Evolutionary conservation across 805 yeast species (phyloP).

Genomic region (Cyberlindnera mississippiensis): DNA sequence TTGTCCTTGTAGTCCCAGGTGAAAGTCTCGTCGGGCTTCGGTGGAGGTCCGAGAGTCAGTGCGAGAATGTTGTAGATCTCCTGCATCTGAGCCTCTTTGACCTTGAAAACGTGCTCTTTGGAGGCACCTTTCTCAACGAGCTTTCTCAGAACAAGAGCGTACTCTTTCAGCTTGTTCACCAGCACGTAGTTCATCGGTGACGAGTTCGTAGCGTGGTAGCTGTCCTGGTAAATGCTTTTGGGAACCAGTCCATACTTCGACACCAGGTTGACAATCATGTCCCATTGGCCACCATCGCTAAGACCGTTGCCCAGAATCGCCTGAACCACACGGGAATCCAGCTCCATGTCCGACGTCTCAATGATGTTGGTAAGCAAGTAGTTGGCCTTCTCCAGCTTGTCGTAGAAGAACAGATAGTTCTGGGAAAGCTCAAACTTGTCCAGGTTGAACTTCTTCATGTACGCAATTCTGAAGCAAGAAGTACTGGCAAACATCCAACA

Average conservation of each 20-base stretch:
- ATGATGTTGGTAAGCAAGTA: constrained; percentile 69
- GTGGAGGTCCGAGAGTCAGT: constrained; percentile 71
- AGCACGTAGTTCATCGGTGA: constrained; percentile 57
- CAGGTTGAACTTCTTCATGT: constrained; percentile 58
- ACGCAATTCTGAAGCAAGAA: constrained; percentile 60
- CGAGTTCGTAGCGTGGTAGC: constrained; percentile 46
- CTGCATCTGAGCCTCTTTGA: constrained; percentile 47
- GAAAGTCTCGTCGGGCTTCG: constrained; percentile 60
- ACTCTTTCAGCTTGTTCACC: constrained; percentile 68
- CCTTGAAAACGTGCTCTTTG: constrained; percentile 30
- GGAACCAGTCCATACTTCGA: constrained; percentile 84
- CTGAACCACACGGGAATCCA: constrained; percentile 67
- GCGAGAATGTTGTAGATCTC: constrained; percentile 61
- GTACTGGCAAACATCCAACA: constrained; percentile 88
- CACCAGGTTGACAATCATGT: constrained; percentile 70
- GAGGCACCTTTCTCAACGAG: constrained; percentile 38
- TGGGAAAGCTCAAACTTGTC: constrained; percentile 71
- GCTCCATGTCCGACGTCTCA: constrained; percentile 59
- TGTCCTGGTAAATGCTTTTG: constrained; percentile 63
- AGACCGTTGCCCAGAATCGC: constrained; percentile 61
- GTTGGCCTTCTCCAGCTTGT: constrained; percentile 79
- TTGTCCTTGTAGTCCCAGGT: constrained; percentile 74
- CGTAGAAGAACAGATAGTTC: constrained; percentile 73
- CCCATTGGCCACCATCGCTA: constrained; percentile 84
- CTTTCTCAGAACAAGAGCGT: constrained; percentile 60